Base-by-base conservation (phyloP, 2,329 filamentous ascomycete species). In the Cryphonectria nitschkei region DNA sequence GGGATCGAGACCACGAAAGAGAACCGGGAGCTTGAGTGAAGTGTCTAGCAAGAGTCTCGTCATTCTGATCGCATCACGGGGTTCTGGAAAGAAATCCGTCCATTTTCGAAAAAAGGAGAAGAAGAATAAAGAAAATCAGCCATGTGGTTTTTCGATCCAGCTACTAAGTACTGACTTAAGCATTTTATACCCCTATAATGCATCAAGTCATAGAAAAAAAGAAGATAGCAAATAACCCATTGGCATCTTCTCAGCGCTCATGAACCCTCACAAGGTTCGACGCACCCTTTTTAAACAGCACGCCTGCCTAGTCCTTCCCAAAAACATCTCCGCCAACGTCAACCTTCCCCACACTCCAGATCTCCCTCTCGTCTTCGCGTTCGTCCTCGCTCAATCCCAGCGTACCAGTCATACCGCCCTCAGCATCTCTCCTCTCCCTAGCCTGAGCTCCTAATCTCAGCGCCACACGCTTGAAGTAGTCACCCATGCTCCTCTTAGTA, bases 381-480 rank as follows among this genome's bases (percentile, higher is more conserved):
- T 99, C 96, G 80, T 99, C 96, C 78, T 93, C 94, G 46, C 92
- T 93, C 76, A 99, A 80, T 0, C 95, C 95, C 65, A 98, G 79
- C 16, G 71, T 73, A 0, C 94, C 94, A 63, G 95, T 95, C 71
- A 91, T 88, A 9, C 95, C 96, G 73, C 95, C 95, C 79, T 98
- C 95, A 0, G 96, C 96, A 75, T 97, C 95, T 77, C 89, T 92
- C 76, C 96, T 88, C 83, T 99, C 96, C 73, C 94, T 88, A 1
- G 93, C 94, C 80, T 98, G 96, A 26, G 85, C 88, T n/a, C 93
- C 95, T 29, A 98, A 83, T 75, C 95, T 89, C 77, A 95, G 81
- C 1, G 94, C 94, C 74, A 99, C 93, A 58, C 96, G 87, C 86
- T 97, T 97, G 84, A 98, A 98, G 83, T 99, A 99, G 80, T 99